Conservation (phyloP, 805 yeast genomes). For the Barnettozyma sp. region DNA sequence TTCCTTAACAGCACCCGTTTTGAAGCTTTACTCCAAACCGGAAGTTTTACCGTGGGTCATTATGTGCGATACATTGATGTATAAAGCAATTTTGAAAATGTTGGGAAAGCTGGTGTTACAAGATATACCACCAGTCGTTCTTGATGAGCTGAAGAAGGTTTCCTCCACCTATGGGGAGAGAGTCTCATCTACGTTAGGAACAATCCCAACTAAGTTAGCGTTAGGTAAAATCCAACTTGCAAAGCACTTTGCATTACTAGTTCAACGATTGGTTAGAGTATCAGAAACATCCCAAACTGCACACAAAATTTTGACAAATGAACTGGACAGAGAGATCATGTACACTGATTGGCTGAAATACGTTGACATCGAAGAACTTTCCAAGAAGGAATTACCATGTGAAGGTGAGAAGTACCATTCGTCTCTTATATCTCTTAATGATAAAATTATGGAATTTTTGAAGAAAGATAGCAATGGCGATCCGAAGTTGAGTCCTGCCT, state of each 20-base stretch:
- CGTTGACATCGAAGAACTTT: slow-evolving; percentile 41
- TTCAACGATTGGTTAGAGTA: slow-evolving; percentile 48
- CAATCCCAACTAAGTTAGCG: slow-evolving; percentile 45
- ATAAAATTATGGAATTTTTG: slow-evolving; percentile 31
- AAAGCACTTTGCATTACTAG: slow-evolving; percentile 43
- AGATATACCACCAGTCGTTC: slow-evolving; percentile 50
- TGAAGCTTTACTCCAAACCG: slow-evolving; percentile 46
- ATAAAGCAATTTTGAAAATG: slow-evolving; percentile 47
- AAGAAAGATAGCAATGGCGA: slow-evolving; percentile 12
- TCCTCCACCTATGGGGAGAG: slow-evolving; percentile 42
- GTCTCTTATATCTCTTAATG: slow-evolving; percentile 30
- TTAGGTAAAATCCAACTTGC: slow-evolving; percentile 49
- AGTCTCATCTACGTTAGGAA: slow-evolving; percentile 32
- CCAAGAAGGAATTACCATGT: slow-evolving; percentile 47
- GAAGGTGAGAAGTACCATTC: slow-evolving; percentile 27
- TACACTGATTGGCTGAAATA: slow-evolving; percentile 46
- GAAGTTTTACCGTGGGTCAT: slow-evolving; percentile 54
- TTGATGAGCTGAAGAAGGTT: slow-evolving; percentile 47
- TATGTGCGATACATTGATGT: slow-evolving; percentile 60
- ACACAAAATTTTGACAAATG: slow-evolving; percentile 36
- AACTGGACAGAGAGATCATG: slow-evolving; percentile 43
- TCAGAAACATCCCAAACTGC: slow-evolving; percentile 48
- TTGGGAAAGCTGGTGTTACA: slow-evolving; percentile 54
- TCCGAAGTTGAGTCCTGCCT: not conserved
- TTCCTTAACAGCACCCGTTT: slow-evolving; percentile 56